Conservation (phyloP, 192 early-diverging fungal genomes). For the Coemansia sp. region DNA sequence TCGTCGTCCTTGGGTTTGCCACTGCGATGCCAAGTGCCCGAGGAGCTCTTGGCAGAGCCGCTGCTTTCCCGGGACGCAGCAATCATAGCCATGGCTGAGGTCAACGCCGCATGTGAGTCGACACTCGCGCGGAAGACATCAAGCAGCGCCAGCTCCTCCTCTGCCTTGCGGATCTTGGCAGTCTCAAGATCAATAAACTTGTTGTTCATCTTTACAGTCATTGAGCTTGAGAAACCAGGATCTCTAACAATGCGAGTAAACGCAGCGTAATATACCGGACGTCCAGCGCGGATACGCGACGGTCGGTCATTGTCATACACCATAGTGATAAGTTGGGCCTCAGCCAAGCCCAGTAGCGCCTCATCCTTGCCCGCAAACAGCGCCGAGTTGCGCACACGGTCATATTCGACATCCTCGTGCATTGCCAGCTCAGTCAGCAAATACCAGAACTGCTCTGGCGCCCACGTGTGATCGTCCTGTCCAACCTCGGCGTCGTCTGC, state of each 20-base stretch:
- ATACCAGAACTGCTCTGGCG: slow-evolving; percentile 88
- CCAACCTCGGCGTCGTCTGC: slow-evolving; percentile 56
- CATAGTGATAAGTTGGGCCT: slow-evolving; percentile 84
- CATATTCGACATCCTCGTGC: slow-evolving; percentile 69
- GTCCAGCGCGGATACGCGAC: slow-evolving; percentile 70
- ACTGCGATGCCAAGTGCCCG: background rate
- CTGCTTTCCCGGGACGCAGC: slow-evolving; percentile 23
- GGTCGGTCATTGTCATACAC: slow-evolving; percentile 80
- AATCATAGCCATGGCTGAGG: slow-evolving; percentile 31
- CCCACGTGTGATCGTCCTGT: slow-evolving; percentile 65
- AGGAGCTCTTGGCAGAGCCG: background rate
- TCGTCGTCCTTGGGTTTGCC: background rate
- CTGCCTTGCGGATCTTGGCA: slow-evolving; percentile 61
- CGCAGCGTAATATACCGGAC: slow-evolving; percentile 79
- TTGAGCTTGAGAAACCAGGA: slow-evolving; percentile 68
- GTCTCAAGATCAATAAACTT: slow-evolving; percentile 59
- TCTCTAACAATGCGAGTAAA: slow-evolving; percentile 77
- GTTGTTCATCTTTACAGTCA: slow-evolving; percentile 72
- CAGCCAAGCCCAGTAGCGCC: slow-evolving; percentile 82
- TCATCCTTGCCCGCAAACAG: slow-evolving; percentile 85
- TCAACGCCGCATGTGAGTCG: slow-evolving; percentile 32
- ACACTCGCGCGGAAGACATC: slow-evolving; percentile 44
- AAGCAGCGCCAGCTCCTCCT: slow-evolving; percentile 61
- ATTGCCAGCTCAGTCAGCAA: slow-evolving; percentile 70
- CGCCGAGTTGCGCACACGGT: slow-evolving; percentile 75